Conservation (phyloP, 768 basidiomycete genomes). For the Rhodocollybia butyracea region DNA sequence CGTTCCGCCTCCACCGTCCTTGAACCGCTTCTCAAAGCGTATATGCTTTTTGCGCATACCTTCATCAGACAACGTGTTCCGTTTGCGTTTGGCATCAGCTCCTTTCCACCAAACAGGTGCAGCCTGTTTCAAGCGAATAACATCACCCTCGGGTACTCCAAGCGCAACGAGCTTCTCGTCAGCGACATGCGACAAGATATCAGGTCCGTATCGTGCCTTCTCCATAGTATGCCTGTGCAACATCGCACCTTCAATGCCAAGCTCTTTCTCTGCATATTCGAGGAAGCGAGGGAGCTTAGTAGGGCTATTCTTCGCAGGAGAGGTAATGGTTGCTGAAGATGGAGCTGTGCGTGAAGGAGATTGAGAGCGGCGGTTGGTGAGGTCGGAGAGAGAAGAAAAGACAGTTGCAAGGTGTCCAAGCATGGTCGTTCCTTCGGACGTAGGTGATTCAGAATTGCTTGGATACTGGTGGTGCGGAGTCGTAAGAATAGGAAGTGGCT, state of each 20-base stretch:
- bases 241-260: neutral
- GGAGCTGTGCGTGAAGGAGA: too few relatives aligned
- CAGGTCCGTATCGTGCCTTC: neutral
- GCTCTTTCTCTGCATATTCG: neutral
- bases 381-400: too few relatives aligned
- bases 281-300: conserved; percentile 1
- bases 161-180: conserved; percentile 9
- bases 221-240: neutral
- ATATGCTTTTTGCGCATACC: neutral
- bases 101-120: conserved; percentile 19
- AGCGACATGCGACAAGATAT: neutral
- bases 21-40: neutral
- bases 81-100: neutral
- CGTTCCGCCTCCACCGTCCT: neutral
- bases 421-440: too few relatives aligned
- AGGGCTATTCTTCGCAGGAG: neutral
- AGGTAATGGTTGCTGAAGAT: too few relatives aligned
- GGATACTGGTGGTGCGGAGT: too few relatives aligned
- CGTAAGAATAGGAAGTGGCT: too few relatives aligned
- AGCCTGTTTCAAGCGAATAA: conserved; percentile 26
- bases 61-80: neutral
- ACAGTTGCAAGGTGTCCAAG: too few relatives aligned
- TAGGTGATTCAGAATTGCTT: too few relatives aligned
- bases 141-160: neutral
- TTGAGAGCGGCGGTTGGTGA: too few relatives aligned